Evolutionary conservation across 2,329 filamentous ascomycete genomes (phyloP), one percentile per base, ranked within the genome.

Genomic region (Neofusicoccum cordaticola): DNA sequence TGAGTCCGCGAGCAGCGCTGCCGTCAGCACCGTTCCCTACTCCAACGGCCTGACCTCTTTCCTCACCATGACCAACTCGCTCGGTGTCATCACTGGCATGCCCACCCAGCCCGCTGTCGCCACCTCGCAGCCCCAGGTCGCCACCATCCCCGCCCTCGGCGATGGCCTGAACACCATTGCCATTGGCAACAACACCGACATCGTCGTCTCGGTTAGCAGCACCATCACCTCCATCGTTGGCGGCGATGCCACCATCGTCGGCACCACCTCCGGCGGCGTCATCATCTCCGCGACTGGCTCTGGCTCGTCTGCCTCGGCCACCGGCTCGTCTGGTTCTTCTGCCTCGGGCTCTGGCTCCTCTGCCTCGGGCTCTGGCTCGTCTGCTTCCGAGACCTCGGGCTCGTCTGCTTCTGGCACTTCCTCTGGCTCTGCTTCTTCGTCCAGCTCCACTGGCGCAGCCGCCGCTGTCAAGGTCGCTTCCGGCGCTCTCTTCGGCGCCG

Each of bases 71-170:
- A 75, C 75, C 67, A 71, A 76, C 70, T 75, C 74, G 31, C 70
- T 70, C 34, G 74, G 74, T 57, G 74, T 77, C 12, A 69, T 76
- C 4, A 77, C 74, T 34, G 74, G 73, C 67, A 66, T 68, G 67
- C 73, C 74, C n/a, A 37, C 39, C 4, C 70, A 72, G 69, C 74
- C 75, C 22, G 57, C 66, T n/a, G 67, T 56, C n/a, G 60, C 56
- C 42, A 68, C 66, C 42, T 66, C 66, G 19, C 68, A 72, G 48
- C 68, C 70, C 47, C n/a, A 65, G 19, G 66, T 69, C 22, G 72
- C 71, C 60, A 68, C 71, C 68, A 75, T 78, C 62, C 76, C 76
- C 2, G 76, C 75, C n/a, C 71, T 75, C 8, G 71, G 70, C 67
- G 58, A 73, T 13, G 76, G 76, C 66, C 65, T 77, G 66, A 66